Percentiles rank a stretch among this genome's conserved stretches.
Conservation (phyloP, 495 filamentous ascomycete genomes). For the Sphaerosporella brunnea region DNA sequence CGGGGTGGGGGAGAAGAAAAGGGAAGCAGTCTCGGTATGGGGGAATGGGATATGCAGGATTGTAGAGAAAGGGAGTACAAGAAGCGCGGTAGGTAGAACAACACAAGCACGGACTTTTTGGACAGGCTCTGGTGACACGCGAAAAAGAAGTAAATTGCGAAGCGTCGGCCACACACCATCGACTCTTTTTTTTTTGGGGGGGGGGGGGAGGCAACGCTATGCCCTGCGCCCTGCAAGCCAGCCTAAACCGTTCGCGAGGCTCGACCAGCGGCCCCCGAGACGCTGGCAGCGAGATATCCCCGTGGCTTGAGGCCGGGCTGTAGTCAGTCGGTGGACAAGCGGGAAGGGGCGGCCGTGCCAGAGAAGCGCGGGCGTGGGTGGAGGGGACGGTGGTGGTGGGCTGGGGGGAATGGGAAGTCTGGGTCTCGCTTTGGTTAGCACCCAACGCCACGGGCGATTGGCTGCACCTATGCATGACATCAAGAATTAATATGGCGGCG, state of each 20-base stretch:
- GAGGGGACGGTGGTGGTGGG: background rate
- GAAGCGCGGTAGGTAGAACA: background rate
- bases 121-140: background rate
- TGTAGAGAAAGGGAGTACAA: background rate
- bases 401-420: background rate
- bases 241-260: no score
- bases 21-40: background rate
- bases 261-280: no score
- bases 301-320: no score
- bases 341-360: background rate
- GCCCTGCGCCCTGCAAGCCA: no score
- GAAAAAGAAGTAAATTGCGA: no score
- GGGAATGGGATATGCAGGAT: background rate
- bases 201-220: no score
- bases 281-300: no score
- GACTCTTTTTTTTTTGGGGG: no score
- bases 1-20: no score
- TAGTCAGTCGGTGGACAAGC: background rate
- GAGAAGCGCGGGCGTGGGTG: background rate
- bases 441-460: background rate
- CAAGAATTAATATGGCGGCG: no score
- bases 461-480: constrained; percentile 1
- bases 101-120: no score
- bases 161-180: no score
- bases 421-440: constrained; percentile 1